These are phyloP conservation scores for Grigorovia yakushimaensis DNA, from an alignment of 805 yeast genomes.

Conservation along the genomic window DNA sequence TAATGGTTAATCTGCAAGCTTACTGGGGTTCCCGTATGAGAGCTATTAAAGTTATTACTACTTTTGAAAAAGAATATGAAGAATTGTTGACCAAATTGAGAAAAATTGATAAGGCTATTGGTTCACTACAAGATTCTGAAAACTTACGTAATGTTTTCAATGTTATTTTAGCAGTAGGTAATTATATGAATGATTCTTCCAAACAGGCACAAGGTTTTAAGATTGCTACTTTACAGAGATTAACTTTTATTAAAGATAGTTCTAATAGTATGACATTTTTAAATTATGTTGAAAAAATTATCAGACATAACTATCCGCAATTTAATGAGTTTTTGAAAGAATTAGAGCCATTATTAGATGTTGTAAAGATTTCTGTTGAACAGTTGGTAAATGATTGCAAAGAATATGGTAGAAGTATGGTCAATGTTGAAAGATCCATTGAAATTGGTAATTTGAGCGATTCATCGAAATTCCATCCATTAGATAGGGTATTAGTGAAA, in stretches of 20 bases:
- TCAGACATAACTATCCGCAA: conserved; percentile 79
- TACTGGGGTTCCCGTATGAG: conserved; percentile 92
- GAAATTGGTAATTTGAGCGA: conserved; percentile 82
- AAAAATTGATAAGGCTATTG: conserved; percentile 63
- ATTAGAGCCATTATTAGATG: conserved; percentile 43
- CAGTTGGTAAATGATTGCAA: conserved; percentile 67
- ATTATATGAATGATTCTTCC: conserved; percentile 88
- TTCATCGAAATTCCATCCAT: conserved; percentile 68
- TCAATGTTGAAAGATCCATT: conserved; percentile 63
- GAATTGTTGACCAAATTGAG: conserved; percentile 61
- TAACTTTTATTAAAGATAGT: conserved; percentile 84
- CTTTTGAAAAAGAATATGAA: conserved; percentile 68
- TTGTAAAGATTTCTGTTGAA: conserved; percentile 71
- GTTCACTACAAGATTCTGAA: conserved; percentile 53
- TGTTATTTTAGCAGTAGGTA: conserved; percentile 84
- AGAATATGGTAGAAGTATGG: conserved; percentile 49
- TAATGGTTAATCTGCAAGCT: conserved; percentile 71
- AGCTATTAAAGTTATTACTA: conserved; percentile 60
- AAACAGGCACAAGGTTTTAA: conserved; percentile 93
- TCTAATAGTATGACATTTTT: conserved; percentile 79
- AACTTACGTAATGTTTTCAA: conserved; percentile 66
- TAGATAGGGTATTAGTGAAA: conserved; percentile 55
- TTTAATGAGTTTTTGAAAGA: conserved; percentile 69
- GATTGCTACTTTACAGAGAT: conserved; percentile 77
- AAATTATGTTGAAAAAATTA: conserved; percentile 82